Base-by-base conservation (phyloP, 805 yeast genomes). In the Yamadazyma takamatsuzukensis region DNA sequence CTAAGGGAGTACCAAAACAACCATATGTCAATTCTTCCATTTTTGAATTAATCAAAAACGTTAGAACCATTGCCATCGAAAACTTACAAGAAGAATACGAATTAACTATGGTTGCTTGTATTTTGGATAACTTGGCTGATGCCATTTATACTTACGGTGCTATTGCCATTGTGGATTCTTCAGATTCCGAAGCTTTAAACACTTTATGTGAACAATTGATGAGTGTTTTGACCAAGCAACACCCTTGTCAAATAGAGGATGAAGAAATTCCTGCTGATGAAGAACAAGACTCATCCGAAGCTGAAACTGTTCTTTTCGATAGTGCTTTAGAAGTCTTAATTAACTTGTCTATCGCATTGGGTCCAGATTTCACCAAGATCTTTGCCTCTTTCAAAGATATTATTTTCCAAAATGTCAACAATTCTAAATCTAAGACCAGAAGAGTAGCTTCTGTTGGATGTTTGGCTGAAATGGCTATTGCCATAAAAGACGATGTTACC, bases 371-470 rank as follows among this genome's bases (percentile, higher is more conserved):
- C 56, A 67, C 62, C 47, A 78, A 76, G 49, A 69, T 89, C 42
- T 87, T 90, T 52, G 70, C 66, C 21, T 72, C 83, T 18, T 84
- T 82, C 73, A 80, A 81, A 60, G 80, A 76, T 42, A 67, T 73
- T 34, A 68, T 89, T 33, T 58, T 74, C 37, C 52, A 70, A 34
- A 75, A 76, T 53, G 74, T 74, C 47, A 34, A 31, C 15, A 68
- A 68, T 42, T 74, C 81, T 37, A 78, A 78, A 58, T 76, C 82
- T 32, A 63, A 61, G 48, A 69, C 73, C 46, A 89, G 84, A 70
- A 78, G 97, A 57, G 83, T 84, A 19, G 72, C 83, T 34, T 81
- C 94, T 28, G 76, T 85, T 42, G 97, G 97, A 42, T 84, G 93
- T 25, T 68, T 87, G 42, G 96, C 97, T 29, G 98, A 90, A 59